These are phyloP conservation scores for Flaveria bidentis DNA, from an alignment of 129 eudicot genomes.

Conservation along the genomic window DNA sequence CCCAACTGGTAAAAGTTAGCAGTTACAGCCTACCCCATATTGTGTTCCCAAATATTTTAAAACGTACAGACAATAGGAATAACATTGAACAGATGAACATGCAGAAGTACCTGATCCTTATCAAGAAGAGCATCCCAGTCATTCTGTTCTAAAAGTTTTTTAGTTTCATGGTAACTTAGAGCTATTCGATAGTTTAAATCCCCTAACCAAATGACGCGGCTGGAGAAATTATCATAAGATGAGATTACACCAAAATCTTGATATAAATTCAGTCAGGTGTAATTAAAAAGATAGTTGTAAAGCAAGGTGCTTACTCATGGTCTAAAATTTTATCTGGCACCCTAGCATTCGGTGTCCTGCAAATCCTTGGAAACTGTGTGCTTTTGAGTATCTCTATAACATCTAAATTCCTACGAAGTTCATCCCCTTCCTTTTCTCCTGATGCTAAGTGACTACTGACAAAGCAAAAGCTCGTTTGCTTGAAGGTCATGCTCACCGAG, in stretches of 20 bases:
- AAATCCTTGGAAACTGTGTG: conserved; percentile 60
- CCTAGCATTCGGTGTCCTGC: conserved; percentile 36
- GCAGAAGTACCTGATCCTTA: conserved; percentile 62
- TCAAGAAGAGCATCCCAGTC: conserved; percentile 63
- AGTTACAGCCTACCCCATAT: background rate
- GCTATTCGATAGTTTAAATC: conserved; percentile 72
- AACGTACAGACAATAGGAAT: background rate
- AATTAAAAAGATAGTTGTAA: background rate
- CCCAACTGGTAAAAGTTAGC: background rate
- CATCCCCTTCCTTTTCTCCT: conserved; percentile 84
- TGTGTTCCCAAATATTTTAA: background rate
- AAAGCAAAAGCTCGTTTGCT: conserved; percentile 73
- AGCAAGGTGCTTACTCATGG: conserved; percentile 55
- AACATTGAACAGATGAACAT: conserved; percentile 3
- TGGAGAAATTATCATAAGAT: conserved; percentile 23
- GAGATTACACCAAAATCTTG: conserved; percentile 18
- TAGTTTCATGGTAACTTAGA: conserved; percentile 54
- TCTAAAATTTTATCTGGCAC: conserved; percentile 60
- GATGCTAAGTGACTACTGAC: conserved; percentile 77
- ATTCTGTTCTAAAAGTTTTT: conserved; percentile 50
- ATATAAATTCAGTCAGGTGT: conserved; percentile 10
- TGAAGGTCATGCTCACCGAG: conserved; percentile 68
- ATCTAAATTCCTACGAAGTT: conserved; percentile 70
- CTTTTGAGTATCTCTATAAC: conserved; percentile 67
- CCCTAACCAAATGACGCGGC: conserved; percentile 71